phyloP scores from a whole-genome alignment of 2,329 filamentous ascomycete species.

The Aspergillus oerlinghausenensis region DNA sequence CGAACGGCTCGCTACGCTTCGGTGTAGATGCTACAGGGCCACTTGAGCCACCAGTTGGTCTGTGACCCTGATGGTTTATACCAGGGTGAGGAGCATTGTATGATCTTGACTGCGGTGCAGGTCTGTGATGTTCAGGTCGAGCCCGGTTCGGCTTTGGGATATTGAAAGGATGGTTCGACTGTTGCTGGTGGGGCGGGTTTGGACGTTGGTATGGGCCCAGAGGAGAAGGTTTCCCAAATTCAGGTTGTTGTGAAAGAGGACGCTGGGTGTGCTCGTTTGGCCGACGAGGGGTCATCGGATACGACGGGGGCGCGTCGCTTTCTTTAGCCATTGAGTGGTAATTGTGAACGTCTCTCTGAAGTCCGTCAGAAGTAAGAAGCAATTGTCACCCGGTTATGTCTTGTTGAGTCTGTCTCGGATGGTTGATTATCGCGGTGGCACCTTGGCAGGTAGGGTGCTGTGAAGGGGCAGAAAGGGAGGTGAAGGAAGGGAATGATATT shows the following conservation, averaged over 20 bases:
- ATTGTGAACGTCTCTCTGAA: not conserved
- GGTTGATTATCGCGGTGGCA: not conserved
- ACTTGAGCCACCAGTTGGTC: conserved; percentile 15
- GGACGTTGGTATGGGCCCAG: conserved; percentile 44
- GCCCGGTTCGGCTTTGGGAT: conserved; percentile 47
- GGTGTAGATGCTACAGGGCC: conserved; percentile 16
- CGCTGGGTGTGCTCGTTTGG: conserved; percentile 31
- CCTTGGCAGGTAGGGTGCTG: not conserved
- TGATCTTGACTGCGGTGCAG: conserved; percentile 18
- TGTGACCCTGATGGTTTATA: conserved; percentile 13
- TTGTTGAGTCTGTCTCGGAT: not conserved
- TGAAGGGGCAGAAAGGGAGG: not conserved
- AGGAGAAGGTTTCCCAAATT: conserved; percentile 58
- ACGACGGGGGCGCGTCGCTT: conserved; percentile 40
- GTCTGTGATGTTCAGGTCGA: conserved; percentile 49
- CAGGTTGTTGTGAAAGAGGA: conserved; percentile 38
- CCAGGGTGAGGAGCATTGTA: conserved; percentile 14
- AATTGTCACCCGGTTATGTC: not conserved
- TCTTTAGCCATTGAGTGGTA: conserved; percentile 46
- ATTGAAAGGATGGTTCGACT: conserved; percentile 47
- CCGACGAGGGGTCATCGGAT: conserved; percentile 32
- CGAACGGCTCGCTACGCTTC: conserved; percentile 29
- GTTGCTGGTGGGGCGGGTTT: not conserved
- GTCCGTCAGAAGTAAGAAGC: not conserved
- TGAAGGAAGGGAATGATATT: not conserved